Evolutionary conservation across 768 basidiomycete genomes (phyloP), one percentile per base, ranked within the genome.

Genomic region (Clavaria fumosa): DNA sequence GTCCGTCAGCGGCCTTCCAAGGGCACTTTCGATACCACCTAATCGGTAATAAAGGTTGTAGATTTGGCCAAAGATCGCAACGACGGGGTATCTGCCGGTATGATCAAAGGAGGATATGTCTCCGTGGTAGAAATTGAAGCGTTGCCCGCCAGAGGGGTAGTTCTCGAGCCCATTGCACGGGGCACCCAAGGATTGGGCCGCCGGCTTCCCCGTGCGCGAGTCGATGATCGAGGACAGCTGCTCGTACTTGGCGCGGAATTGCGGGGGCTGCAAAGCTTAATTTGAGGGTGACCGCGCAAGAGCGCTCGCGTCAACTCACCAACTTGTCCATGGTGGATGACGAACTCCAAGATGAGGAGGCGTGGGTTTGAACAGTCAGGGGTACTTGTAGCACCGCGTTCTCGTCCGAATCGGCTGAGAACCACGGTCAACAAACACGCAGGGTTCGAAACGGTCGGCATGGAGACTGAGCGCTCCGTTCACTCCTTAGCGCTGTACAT

Each of bases 1-100:
- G 20, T 39, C 38, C 19, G 38, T 39, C 28, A 39, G 38, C 4
- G 38, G 28, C 28, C 38, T 39, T 17, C 38, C 38, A 14, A 31
- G 19, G 4, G 28, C n/a, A 26, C 38, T 39, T 5, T 9, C 10
- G 4, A 4, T 10, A 22, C 4, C 38, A 17, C 38, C 38, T 4
- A 39, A 5, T 5, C 32, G 18, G 27, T 10, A n/a, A 19, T 39
- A 39, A 19, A 33, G 22, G 6, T 39, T 12, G 28, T 14, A 39
- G 4, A 39, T 33, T 9, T 7, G 27, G 23, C 36, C 36, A 26
- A 26, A 37, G 7, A 24, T 11, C 7, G 14, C 14, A 21, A 39
- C 38, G 38, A 31, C 22, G 28, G 38, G 38, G 20, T 14, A 39
- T 39, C 38, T 5, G 5, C 20, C 20, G 27, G 28, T 39, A 31